A percentile compares a stretch with the other conserved stretches of the same genome.
phyloP scores from a whole-genome alignment of 2,329 filamentous ascomycete species.

The Immersiporthe knoxdaviesiana region DNA sequence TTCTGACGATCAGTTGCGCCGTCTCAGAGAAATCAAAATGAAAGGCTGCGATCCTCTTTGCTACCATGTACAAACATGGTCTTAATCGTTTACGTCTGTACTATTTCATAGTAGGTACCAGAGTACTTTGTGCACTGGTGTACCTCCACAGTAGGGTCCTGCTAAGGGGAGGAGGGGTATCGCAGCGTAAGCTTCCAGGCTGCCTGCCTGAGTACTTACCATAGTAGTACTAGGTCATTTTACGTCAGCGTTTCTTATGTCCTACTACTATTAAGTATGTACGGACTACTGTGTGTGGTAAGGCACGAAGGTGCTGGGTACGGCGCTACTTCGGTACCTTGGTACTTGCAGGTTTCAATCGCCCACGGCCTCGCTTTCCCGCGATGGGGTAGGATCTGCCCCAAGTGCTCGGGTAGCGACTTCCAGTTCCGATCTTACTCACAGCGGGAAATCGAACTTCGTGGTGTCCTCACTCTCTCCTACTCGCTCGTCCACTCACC shows the following conservation, averaged over 20 bases:
- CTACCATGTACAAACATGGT: not conserved
- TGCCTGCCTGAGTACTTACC: not conserved
- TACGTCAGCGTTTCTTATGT: not conserved
- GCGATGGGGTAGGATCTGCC: not conserved
- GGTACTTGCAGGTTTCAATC: not conserved
- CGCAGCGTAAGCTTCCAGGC: not conserved
- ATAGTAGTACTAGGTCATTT: not conserved
- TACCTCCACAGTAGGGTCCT: not conserved
- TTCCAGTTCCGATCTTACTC: conserved; percentile 18
- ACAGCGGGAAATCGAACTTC: conserved; percentile 6
- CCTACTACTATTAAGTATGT: no score
- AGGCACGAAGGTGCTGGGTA: not conserved
- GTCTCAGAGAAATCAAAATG: not conserved
- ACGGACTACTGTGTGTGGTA: no score
- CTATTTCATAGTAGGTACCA: not conserved
- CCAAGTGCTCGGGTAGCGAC: conserved; percentile 24
- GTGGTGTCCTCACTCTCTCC: not conserved
- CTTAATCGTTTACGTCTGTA: not conserved
- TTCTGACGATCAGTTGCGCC: not conserved
- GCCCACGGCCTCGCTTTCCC: not conserved
- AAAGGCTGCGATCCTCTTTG: not conserved
- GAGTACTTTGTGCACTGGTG: no score
- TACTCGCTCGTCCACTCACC: not conserved
- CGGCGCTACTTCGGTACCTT: conserved; percentile 1
- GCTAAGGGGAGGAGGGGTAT: no score